These are phyloP conservation scores for Pyrenochaeta sp. DNA, from an alignment of 2,329 filamentous ascomycete genomes.

Conservation along the genomic window DNA sequence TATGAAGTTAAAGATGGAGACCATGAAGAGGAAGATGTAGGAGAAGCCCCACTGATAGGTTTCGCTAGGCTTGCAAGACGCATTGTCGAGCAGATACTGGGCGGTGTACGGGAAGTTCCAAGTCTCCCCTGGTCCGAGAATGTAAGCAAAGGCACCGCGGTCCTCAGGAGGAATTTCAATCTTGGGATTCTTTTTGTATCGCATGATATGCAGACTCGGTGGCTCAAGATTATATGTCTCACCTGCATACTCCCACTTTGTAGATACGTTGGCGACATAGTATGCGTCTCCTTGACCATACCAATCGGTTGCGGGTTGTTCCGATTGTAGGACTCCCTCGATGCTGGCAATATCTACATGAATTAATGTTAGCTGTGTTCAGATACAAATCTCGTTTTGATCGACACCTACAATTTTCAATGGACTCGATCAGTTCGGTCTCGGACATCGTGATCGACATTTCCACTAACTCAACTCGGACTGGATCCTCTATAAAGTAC, in stretches of 20 bases:
- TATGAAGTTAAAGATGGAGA: slow-evolving; percentile 43
- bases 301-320: too few species aligned
- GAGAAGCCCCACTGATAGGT: slow-evolving; percentile 47
- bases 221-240: slow-evolving; percentile 4
- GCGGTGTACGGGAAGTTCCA: slow-evolving; percentile 24
- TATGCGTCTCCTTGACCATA: too few species aligned
- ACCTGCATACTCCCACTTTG: not conserved
- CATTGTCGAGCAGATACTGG: slow-evolving; percentile 27
- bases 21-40: slow-evolving; percentile 46
- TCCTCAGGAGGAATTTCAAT: not conserved
- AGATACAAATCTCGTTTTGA: not conserved
- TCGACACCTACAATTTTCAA: slow-evolving; percentile 24
- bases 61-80: slow-evolving; percentile 40
- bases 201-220: slow-evolving; percentile 26
- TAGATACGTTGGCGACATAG: slow-evolving; percentile 7
- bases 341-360: too few species aligned
- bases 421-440: slow-evolving; percentile 10
- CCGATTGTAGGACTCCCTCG: not conserved
- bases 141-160: too few species aligned
- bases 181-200: not conserved
- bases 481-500: slow-evolving; percentile 25
- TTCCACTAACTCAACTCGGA: slow-evolving; percentile 23
- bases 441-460: slow-evolving; percentile 20
- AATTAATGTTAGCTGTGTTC: not conserved
- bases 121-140: too few species aligned